Conservation (phyloP, 2,329 filamentous ascomycete genomes). For the Exophiala aquamarina region DNA sequence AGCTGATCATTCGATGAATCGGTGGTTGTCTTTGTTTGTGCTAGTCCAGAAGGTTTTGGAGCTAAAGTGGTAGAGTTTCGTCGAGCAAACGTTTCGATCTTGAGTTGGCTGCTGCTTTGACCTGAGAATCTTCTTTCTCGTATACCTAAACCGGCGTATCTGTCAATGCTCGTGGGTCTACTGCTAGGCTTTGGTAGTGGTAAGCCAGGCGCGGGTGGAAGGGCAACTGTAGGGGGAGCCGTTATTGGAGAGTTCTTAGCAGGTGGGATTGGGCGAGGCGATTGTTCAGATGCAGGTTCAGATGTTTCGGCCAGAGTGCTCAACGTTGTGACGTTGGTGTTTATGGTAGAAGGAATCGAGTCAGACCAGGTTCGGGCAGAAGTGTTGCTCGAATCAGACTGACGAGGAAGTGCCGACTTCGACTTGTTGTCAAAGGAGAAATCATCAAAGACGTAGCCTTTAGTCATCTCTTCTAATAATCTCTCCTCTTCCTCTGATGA, state of each 20-base stretch:
- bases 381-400: conserved; percentile 68
- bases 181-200: conserved; percentile 24
- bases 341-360: conserved; percentile 71
- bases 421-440: conserved; percentile 72
- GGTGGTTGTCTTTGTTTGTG: conserved; percentile 34
- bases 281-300: conserved; percentile 16
- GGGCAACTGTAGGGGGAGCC: conserved; percentile 11
- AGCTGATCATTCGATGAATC: conserved; percentile 15
- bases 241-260: conserved; percentile 18
- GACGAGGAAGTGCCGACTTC: conserved; percentile 69
- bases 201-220: conserved; percentile 27
- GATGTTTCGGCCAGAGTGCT: conserved; percentile 70
- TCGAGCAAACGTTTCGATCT: conserved; percentile 70
- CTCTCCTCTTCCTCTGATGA: conserved; percentile 72
- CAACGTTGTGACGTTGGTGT: conserved; percentile 65
- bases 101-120: conserved; percentile 76
- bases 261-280: conserved; percentile 18
- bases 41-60: conserved; percentile 32
- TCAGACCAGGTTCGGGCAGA: conserved; percentile 81
- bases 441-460: conserved; percentile 77
- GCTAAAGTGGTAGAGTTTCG: conserved; percentile 19
- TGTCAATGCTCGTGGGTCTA: conserved; percentile 15
- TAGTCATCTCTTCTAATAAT: conserved; percentile 83
- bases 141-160: conserved; percentile 37
- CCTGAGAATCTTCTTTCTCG: conserved; percentile 77